These are phyloP conservation scores for Phytophthora cactorum DNA, from an alignment of 352 stramenopile genomes.

Conservation along the genomic window DNA sequence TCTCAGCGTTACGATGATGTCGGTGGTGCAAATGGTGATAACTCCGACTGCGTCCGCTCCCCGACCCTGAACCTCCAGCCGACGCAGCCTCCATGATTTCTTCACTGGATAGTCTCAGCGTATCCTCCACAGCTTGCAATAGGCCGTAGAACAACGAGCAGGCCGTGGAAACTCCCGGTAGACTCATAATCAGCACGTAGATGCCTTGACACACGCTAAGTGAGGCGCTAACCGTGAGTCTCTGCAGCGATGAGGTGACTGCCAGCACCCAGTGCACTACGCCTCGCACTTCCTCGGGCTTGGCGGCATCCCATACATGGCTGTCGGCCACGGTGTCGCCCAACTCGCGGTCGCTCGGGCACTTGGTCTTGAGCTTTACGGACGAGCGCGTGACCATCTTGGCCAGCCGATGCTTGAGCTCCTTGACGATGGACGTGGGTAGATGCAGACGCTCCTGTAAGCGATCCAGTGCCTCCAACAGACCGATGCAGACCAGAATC, in stretches of 20 bases:
- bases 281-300: constrained; percentile 69
- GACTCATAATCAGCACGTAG: constrained; percentile 78
- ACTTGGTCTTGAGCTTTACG: constrained; percentile 34
- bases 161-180: constrained; percentile 71
- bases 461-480: constrained; percentile 77
- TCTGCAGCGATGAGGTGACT: constrained; percentile 67
- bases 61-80: constrained; percentile 22
- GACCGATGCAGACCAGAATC: constrained; percentile 76
- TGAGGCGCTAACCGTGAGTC: constrained; percentile 51
- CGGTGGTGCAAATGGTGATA: constrained; percentile 43
- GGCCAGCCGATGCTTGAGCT: constrained; percentile 69
- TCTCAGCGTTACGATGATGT: constrained; percentile 41
- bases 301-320: constrained; percentile 54
- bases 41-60: constrained; percentile 34
- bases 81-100: constrained; percentile 44
- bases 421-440: constrained; percentile 71
- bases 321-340: constrained; percentile 63
- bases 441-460: constrained; percentile 77
- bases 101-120: constrained; percentile 50
- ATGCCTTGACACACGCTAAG: constrained; percentile 70
- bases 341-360: constrained; percentile 34
- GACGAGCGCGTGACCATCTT: constrained; percentile 73
- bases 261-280: constrained; percentile 72
- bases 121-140: constrained; percentile 75
- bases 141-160: constrained; percentile 76